Evolutionary conservation across 148 eudicot species (phyloP).

Genomic region (Agrostemma githago): DNA sequence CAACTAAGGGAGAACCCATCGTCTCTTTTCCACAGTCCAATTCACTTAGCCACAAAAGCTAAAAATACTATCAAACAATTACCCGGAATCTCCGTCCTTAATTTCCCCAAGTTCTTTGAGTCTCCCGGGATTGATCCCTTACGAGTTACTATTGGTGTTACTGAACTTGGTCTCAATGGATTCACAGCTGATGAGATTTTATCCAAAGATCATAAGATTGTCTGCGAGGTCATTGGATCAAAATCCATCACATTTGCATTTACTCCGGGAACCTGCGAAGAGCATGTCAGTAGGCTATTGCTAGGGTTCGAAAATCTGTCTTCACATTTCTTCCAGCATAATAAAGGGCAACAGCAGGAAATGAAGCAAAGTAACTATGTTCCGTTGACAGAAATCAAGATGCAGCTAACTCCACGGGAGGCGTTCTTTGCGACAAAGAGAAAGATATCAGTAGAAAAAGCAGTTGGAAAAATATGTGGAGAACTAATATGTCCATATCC

Average conservation of each 20-base stretch:
- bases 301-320: slow-evolving; percentile 53
- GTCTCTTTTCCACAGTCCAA: slow-evolving; percentile 37
- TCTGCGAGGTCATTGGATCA: slow-evolving; percentile 57
- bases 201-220: slow-evolving; percentile 39
- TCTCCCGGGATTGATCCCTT: slow-evolving; percentile 43
- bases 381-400: slow-evolving; percentile 27
- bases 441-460: slow-evolving; percentile 39
- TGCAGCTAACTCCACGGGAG: slow-evolving; percentile 57
- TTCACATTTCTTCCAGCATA: slow-evolving; percentile 15
- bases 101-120: slow-evolving; percentile 15
- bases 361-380: neutral
- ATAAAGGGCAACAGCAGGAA: neutral
- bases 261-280: slow-evolving; percentile 55
- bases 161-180: slow-evolving; percentile 34
- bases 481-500: slow-evolving; percentile 87
- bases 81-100: slow-evolving; percentile 47
- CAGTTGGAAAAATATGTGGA: slow-evolving; percentile 62
- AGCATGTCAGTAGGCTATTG: slow-evolving; percentile 47
- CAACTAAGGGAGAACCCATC: slow-evolving; percentile 40
- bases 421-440: slow-evolving; percentile 64
- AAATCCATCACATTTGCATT: slow-evolving; percentile 55
- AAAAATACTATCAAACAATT: slow-evolving; percentile 36
- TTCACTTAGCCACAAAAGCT: slow-evolving; percentile 48
- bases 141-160: slow-evolving; percentile 51
- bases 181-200: slow-evolving; percentile 65